Evolutionary conservation across 495 filamentous ascomycete genomes (phyloP).

Genomic region (Daldinia decipiens): DNA sequence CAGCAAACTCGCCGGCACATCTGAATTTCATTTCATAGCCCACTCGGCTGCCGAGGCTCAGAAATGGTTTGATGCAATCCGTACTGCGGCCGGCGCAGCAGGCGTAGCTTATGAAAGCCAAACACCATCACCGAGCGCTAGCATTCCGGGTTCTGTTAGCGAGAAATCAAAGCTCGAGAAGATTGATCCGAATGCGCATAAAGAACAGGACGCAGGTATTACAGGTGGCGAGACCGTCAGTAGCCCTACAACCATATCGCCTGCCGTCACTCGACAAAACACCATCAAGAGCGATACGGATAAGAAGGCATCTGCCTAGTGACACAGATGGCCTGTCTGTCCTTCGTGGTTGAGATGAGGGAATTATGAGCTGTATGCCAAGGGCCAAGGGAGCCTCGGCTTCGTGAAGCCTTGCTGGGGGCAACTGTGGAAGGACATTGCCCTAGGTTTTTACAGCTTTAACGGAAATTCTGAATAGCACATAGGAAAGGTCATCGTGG

Average conservation of each 20-base stretch:
- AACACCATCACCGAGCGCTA: slow-evolving; percentile 35
- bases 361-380: neutral
- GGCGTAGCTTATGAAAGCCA: slow-evolving; percentile 47
- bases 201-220: slow-evolving; percentile 53
- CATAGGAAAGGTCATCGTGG: slow-evolving; percentile 6
- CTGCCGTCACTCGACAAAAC: slow-evolving; percentile 35
- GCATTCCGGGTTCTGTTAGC: slow-evolving; percentile 15
- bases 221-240: slow-evolving; percentile 50
- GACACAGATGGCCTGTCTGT: slow-evolving; percentile 6
- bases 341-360: slow-evolving; percentile 9
- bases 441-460: neutral
- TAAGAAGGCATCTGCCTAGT: slow-evolving; percentile 45
- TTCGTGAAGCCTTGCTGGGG: slow-evolving; percentile 7
- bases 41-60: slow-evolving; percentile 77
- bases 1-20: slow-evolving; percentile 62
- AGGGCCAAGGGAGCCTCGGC: neutral
- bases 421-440: neutral
- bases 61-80: slow-evolving; percentile 83
- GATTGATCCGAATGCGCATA: slow-evolving; percentile 40
- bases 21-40: slow-evolving; percentile 70
- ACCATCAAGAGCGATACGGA: slow-evolving; percentile 30
- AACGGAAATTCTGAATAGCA: neutral
- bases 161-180: slow-evolving; percentile 30
- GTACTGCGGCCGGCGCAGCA: slow-evolving; percentile 55
- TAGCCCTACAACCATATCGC: slow-evolving; percentile 50